These are phyloP conservation scores for Phanerodontia chrysosporium DNA, from an alignment of 768 basidiomycete genomes.

Conservation along the genomic window DNA sequence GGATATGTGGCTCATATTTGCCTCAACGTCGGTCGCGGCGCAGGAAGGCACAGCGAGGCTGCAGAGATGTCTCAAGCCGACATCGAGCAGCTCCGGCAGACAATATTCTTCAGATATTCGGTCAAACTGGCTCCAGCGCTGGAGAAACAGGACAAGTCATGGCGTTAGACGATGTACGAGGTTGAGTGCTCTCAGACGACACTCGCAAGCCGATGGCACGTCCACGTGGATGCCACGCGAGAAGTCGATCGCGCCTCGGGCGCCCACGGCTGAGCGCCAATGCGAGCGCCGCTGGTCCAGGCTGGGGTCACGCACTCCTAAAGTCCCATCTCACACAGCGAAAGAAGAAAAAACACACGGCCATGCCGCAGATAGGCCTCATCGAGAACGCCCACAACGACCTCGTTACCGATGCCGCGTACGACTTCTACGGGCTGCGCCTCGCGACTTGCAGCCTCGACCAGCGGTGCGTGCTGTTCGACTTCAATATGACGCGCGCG, in stretches of 20 bases:
- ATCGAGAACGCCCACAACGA: constrained; percentile 77
- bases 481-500: constrained; percentile 8
- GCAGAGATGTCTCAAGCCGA: background rate
- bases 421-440: constrained; percentile 85
- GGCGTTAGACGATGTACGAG: too few relatives aligned
- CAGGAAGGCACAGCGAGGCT: background rate
- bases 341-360: background rate
- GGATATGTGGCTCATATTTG: constrained; percentile 3
- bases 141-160: background rate
- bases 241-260: too few relatives aligned
- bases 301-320: background rate
- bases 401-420: constrained; percentile 80
- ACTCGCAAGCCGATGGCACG: too few relatives aligned
- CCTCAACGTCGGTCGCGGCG: constrained; percentile 5
- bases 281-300: too few relatives aligned
- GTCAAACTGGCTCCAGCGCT: background rate
- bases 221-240: too few relatives aligned
- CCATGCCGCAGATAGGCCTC: constrained; percentile 76
- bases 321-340: background rate
- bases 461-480: constrained; percentile 49
- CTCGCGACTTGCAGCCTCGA: constrained; percentile 82
- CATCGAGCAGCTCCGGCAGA: background rate
- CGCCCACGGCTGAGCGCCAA: too few relatives aligned
- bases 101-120: constrained; percentile 1
- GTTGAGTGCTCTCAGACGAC: too few relatives aligned